phyloP scores from a whole-genome alignment of 768 basidiomycete species.

The Hygrophoropsis aurantiaca region DNA sequence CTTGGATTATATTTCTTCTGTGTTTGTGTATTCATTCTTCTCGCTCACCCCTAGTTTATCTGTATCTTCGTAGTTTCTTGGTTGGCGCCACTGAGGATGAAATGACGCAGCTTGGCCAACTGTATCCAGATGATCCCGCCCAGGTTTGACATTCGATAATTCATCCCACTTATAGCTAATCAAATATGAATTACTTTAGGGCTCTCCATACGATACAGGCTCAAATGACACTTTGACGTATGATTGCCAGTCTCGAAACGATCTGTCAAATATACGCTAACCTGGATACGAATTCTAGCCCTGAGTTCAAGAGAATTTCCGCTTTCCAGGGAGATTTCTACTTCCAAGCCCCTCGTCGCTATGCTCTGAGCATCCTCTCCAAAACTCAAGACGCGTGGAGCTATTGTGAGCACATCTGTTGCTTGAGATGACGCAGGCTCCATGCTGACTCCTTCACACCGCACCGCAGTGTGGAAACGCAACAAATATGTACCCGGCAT shows the following conservation, averaged over 20 bases:
- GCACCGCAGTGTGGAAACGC: conserved; percentile 13
- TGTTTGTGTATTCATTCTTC: neutral
- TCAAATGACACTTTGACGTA: conserved; percentile 14
- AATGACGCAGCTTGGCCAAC: neutral
- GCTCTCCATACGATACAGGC: conserved; percentile 29
- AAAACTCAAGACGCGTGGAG: conserved; percentile 13
- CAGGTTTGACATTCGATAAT: neutral
- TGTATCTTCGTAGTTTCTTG: conserved; percentile 8
- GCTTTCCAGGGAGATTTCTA: conserved; percentile 36
- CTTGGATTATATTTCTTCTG: conserved; percentile 6
- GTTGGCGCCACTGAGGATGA: conserved; percentile 8
- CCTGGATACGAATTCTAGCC: conserved; percentile 20
- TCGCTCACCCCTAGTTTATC: neutral
- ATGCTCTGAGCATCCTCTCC: conserved; percentile 8
- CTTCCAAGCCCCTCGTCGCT: conserved; percentile 30
- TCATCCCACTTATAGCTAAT: neutral
- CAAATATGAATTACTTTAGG: conserved; percentile 7
- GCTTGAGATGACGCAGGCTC: neutral
- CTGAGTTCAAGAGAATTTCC: conserved; percentile 40
- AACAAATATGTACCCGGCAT: conserved; percentile 11
- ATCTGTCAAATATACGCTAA: no score
- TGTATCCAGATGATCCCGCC: conserved; percentile 8
- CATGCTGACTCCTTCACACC: neutral
- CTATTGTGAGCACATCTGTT: conserved; percentile 3
- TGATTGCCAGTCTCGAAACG: neutral